Conservation (phyloP, 2,329 filamentous ascomycete genomes). For the Reticulascus tulasneorum region DNA sequence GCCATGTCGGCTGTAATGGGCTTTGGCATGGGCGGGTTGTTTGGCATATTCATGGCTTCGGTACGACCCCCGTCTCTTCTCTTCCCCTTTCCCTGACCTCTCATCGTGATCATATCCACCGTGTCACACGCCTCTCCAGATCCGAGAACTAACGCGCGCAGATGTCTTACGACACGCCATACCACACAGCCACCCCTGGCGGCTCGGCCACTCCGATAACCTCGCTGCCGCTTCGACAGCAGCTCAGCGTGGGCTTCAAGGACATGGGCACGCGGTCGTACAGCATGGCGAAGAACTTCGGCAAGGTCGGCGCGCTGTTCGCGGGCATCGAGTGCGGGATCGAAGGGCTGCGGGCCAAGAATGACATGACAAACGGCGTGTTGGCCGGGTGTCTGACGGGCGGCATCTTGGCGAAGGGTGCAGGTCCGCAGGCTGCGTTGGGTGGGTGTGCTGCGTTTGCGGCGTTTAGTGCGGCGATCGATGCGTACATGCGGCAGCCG, state of each 20-base stretch:
- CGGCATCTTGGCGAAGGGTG: constrained; percentile 79
- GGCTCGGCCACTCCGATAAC: constrained; percentile 37
- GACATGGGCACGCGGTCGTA: constrained; percentile 88
- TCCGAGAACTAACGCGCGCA: constrained; percentile 33
- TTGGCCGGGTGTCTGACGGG: constrained; percentile 88
- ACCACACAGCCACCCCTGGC: constrained; percentile 49
- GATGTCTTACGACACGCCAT: constrained; percentile 98
- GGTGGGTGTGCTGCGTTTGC: constrained; percentile 92
- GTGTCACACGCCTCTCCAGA: too few species aligned
- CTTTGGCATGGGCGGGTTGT: constrained; percentile 88
- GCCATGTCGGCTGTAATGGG: constrained; percentile 89
- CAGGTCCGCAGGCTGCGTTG: constrained; percentile 82
- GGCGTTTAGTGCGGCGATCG: constrained; percentile 86
- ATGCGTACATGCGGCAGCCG: constrained; percentile 83
- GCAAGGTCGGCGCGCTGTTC: constrained; percentile 87
- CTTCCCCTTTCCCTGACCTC: constrained; percentile 1
- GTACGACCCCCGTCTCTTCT: constrained; percentile 46
- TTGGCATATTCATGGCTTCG: constrained; percentile 97
- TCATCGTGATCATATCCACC: not conserved
- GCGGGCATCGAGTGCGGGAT: constrained; percentile 93
- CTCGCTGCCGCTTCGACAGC: constrained; percentile 76
- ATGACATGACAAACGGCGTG: constrained; percentile 85
- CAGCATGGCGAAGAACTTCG: constrained; percentile 90
- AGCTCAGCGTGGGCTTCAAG: constrained; percentile 80
- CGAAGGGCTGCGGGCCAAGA: constrained; percentile 88